Evolutionary conservation across 2,329 filamentous ascomycete species (phyloP).

Genomic region (Onygenales sp.): DNA sequence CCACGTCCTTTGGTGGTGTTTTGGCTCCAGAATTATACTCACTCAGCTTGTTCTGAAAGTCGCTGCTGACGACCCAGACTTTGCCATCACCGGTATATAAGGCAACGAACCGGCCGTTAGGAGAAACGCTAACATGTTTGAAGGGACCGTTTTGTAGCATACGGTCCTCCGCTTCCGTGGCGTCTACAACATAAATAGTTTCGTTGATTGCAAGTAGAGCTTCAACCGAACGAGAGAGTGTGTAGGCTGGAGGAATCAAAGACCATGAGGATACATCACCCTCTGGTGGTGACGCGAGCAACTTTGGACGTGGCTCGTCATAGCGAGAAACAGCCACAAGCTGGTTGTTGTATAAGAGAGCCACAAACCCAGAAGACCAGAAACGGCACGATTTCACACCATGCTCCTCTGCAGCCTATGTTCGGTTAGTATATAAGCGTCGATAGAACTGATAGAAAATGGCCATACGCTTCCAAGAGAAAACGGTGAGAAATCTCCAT

Average conservation of each 20-base stretch:
- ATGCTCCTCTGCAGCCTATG: conserved; percentile 68
- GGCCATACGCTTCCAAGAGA: conserved; percentile 63
- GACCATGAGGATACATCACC: conserved; percentile 81
- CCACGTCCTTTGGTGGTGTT: conserved; percentile 75
- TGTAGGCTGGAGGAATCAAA: conserved; percentile 77
- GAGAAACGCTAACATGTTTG: conserved; percentile 79
- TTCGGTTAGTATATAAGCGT: conserved; percentile 1
- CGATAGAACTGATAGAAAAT: background rate
- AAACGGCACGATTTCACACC: conserved; percentile 86
- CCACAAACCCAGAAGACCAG: conserved; percentile 87
- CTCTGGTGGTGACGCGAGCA: conserved; percentile 66
- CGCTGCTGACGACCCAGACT: conserved; percentile 86
- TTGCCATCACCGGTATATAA: conserved; percentile 79
- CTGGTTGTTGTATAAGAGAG: conserved; percentile 77
- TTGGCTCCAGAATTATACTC: conserved; percentile 84
- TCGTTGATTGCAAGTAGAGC: conserved; percentile 75
- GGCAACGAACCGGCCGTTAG: conserved; percentile 78
- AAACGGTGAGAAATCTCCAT: conserved; percentile 91
- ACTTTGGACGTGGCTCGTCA: conserved; percentile 77
- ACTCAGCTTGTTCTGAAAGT: conserved; percentile 85
- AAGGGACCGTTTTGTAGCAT: conserved; percentile 89
- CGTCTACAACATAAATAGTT: conserved; percentile 80
- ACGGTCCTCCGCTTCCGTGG: conserved; percentile 81
- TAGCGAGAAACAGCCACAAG: conserved; percentile 83
- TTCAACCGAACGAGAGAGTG: conserved; percentile 85